Conservation (phyloP, 352 stramenopile species). For the Pythium periplocum region DNA sequence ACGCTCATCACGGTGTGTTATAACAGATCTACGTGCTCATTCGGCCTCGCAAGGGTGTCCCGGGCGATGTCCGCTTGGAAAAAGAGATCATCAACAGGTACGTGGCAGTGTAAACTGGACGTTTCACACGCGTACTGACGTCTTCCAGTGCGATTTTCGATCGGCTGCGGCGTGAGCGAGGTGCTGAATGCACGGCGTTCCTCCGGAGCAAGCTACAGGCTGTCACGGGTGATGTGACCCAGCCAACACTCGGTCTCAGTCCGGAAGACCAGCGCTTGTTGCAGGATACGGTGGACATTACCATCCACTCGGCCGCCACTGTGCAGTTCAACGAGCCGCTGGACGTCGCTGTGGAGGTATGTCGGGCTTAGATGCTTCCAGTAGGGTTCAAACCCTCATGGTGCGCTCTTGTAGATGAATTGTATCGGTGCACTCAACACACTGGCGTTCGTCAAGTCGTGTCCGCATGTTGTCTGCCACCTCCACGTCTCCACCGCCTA, state of each 20-base stretch:
- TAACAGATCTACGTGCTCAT: slow-evolving; percentile 71
- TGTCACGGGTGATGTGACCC: slow-evolving; percentile 68
- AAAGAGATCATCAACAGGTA: slow-evolving; percentile 70
- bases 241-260: slow-evolving; percentile 51
- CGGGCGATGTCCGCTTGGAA: slow-evolving; percentile 40
- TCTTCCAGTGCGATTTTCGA: slow-evolving; percentile 60
- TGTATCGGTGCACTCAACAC: slow-evolving; percentile 62
- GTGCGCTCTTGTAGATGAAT: slow-evolving; percentile 47
- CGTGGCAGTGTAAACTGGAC: no score
- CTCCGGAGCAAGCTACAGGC: slow-evolving; percentile 50
- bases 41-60: slow-evolving; percentile 65
- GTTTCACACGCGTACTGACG: not conserved
- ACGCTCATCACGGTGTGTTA: slow-evolving; percentile 3
- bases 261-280: slow-evolving; percentile 35
- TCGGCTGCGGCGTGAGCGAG: slow-evolving; percentile 45
- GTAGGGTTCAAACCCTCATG: not conserved
- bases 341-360: slow-evolving; percentile 66
- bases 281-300: slow-evolving; percentile 44
- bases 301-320: slow-evolving; percentile 82
- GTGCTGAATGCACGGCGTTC: slow-evolving; percentile 42
- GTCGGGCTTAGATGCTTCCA: not conserved
- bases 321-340: slow-evolving; percentile 86
- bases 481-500: slow-evolving; percentile 84
- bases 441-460: slow-evolving; percentile 56
- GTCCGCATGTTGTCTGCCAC: slow-evolving; percentile 43